These are phyloP conservation scores for Parsonsia alboflavescens DNA, from an alignment of 257 asterid genomes.

Conservation along the genomic window DNA sequence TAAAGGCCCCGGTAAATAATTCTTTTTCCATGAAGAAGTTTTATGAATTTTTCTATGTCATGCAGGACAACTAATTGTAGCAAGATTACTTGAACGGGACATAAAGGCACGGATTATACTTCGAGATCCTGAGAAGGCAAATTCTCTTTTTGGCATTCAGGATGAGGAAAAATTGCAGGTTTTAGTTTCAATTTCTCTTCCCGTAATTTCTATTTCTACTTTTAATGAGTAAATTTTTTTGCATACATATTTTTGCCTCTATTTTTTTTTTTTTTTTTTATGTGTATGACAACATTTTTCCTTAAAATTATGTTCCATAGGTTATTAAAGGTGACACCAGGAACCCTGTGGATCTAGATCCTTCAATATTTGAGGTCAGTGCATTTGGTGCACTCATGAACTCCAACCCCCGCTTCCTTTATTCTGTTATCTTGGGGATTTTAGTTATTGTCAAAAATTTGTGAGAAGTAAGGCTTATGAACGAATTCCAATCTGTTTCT, in stretches of 20 bases:
- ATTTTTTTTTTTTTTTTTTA: too few species aligned
- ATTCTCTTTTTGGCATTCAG: slow-evolving; percentile 68
- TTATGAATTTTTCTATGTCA: background rate
- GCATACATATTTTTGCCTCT: too few species aligned
- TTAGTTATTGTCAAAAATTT: slow-evolving; percentile 14
- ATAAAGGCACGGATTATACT: slow-evolving; percentile 65
- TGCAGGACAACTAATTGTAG: slow-evolving; percentile 90
- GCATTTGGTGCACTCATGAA: slow-evolving; percentile 6
- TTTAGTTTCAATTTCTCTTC: slow-evolving; percentile 15
- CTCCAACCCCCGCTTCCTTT: background rate
- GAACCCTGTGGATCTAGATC: slow-evolving; percentile 58
- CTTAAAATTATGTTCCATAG: slow-evolving; percentile 23
- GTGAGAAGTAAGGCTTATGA: slow-evolving; percentile 5
- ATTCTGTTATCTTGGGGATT: slow-evolving; percentile 6
- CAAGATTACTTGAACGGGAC: slow-evolving; percentile 66
- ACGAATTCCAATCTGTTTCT: slow-evolving; percentile 14
- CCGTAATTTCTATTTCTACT: background rate
- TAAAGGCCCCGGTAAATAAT: too few species aligned
- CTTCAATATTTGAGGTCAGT: slow-evolving; percentile 80
- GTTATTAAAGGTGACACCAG: slow-evolving; percentile 77
- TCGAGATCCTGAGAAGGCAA: slow-evolving; percentile 71
- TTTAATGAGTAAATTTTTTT: slow-evolving; percentile 4
- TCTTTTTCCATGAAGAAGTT: background rate
- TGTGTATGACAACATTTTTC: background rate
- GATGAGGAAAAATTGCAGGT: slow-evolving; percentile 75